Base-by-base conservation (phyloP, 192 early-diverging fungal species). In the Backusella morwellensis region DNA sequence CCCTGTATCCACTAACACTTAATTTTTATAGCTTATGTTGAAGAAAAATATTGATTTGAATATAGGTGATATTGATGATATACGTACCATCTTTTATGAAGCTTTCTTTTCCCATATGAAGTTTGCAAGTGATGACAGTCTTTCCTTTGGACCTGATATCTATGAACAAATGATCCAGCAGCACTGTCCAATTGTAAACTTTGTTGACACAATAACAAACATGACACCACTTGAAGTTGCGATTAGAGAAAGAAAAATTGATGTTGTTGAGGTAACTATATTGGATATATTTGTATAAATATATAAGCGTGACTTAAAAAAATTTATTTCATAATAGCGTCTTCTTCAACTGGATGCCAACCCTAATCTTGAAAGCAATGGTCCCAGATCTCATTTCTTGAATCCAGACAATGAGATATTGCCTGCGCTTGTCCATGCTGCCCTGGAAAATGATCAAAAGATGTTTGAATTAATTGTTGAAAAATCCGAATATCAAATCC, bases 181-280 rank as follows among this genome's bases (percentile, higher is more conserved):
- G 12, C 56, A n/a, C 11, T 70, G 44, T 0, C 81, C 84, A 15
- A 70, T 86, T 40, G 74, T 88, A n/a, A 83, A 83, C 26, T n/a
- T 34, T 6, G 19, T 80, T 5, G 85, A 88, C 50, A 32, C 50
- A 15, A 56, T 66, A 12, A 83, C 81, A 4, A 80, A 83, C 0
- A 81, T 69, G 47, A 85, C 85, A 6, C 75, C 81, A 29, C 44
- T 89, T 12, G 88, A 88, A 75, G 67, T 80, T 68, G 86, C 86
- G 0, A 86, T 88, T 47, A 41, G 68, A 9, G 21, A 79, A 21
- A 56, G 26, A 17, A 77, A 88, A 52, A 29, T 56, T 0, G 42
- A 41, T 2, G 23, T 83, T 35, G 59, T 88, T 19, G 70, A 84
- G 71, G 82, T 83, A 80, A 44, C 32, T 29, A 74, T 4, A 47